Base-by-base conservation (phyloP, 2,329 filamentous ascomycete species). In the Xylariaceae sp. region DNA sequence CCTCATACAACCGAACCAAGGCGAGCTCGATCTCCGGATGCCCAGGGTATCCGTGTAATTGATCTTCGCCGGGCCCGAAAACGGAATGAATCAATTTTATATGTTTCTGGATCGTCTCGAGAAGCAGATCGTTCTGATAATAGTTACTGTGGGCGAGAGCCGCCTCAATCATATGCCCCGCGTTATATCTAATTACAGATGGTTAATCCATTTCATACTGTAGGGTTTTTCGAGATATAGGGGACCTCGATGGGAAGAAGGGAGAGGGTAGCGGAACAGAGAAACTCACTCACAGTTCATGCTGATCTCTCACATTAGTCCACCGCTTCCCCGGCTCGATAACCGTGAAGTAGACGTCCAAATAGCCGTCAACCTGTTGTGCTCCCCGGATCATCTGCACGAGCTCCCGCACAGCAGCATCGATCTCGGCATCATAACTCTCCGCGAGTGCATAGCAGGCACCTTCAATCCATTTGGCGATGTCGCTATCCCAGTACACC, bases 271-370 rank as follows among this genome's bases (percentile, higher is more conserved):
- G 25, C 8, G 27, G 16, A 8, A 32, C 5, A 32, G 27, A 32
- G 25, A 32, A 16, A 32, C 4, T 14, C 12, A 61, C 68, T 62
- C 64, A 79, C 67, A 84, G 61, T 59, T 83, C 80, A 63, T 83
- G 79, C 64, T 81, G 72, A 59, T 84, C 80, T 38, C 77, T 62
- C 6, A 84, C 50, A 52, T 83, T 83, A 0, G 74, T 71, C 66
- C 77, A 83, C 7, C 79, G 60, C 41, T 75, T 73, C 0, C 64
- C 69, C 0, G 76, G 77, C 35, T 77, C 76, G 1, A 81, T 75
- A 0, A 83, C 74, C 0, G 76, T 80, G 50, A 76, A 83, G 55
- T 83, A 79, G 6, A 82, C 74, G 55, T 83, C 83, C 19, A 85
- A 57, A 55, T 84, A 85, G 1, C 80, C 80, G 55, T 84, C 80